These are phyloP conservation scores for Teunomyces stri DNA, from an alignment of 805 yeast genomes.

Conservation along the genomic window DNA sequence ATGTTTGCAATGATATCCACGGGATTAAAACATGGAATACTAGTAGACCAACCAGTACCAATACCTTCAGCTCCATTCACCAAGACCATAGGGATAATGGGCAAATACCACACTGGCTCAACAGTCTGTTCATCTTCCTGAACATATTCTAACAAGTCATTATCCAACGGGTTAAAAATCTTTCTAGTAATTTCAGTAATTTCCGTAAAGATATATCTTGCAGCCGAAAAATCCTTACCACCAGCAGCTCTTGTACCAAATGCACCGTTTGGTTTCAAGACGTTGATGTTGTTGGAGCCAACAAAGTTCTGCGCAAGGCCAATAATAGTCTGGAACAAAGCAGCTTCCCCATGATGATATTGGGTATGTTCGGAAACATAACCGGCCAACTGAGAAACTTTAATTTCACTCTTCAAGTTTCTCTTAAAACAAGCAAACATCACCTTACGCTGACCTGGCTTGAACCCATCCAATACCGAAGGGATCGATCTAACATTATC, in stretches of 20 bases:
- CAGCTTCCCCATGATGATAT: slow-evolving; percentile 92
- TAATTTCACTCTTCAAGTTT: slow-evolving; percentile 72
- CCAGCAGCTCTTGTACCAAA: slow-evolving; percentile 96
- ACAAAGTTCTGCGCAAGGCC: slow-evolving; percentile 94
- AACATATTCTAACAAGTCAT: slow-evolving; percentile 70
- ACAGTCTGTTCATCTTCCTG: slow-evolving; percentile 93
- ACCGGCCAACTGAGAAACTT: slow-evolving; percentile 89
- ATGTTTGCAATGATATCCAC: slow-evolving; percentile 74
- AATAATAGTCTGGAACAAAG: slow-evolving; percentile 85
- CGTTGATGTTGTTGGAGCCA: slow-evolving; percentile 85
- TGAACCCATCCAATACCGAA: slow-evolving; percentile 88
- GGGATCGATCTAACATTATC: slow-evolving; percentile 96
- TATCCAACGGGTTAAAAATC: slow-evolving; percentile 78
- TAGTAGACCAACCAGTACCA: slow-evolving; percentile 98
- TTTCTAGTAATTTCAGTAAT: slow-evolving; percentile 70
- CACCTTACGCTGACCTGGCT: slow-evolving; percentile 96
- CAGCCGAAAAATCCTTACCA: slow-evolving; percentile 98
- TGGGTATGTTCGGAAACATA: slow-evolving; percentile 85
- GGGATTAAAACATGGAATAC: slow-evolving; percentile 89
- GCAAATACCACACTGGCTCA: slow-evolving; percentile 94
- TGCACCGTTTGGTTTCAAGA: slow-evolving; percentile 87
- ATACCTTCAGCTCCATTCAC: slow-evolving; percentile 98
- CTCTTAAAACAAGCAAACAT: slow-evolving; percentile 83
- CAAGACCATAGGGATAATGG: slow-evolving; percentile 90
- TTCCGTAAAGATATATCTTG: slow-evolving; percentile 93